Percentiles rank a stretch among this genome's conserved stretches.
Conservation (phyloP, 1,284 basidiomycete species). For the Xerocomus amazonicus region DNA sequence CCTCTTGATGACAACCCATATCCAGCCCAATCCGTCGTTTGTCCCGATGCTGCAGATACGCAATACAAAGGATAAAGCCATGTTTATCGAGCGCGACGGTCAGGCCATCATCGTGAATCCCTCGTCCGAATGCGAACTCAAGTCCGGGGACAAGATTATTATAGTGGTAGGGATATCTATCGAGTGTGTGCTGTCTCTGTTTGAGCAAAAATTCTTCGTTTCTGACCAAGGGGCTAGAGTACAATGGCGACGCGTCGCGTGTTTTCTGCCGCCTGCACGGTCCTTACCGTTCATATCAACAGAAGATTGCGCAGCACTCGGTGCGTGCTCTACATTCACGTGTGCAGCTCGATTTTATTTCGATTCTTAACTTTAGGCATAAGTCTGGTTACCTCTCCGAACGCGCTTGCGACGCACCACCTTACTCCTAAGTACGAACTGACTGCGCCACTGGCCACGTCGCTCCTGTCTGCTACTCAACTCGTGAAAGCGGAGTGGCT, state of each 20-base stretch:
- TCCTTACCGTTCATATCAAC: conserved; percentile 31
- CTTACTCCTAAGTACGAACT: conserved; percentile 48
- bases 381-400: conserved; percentile 44
- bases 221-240: conserved; percentile 36
- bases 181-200: conserved; percentile 36
- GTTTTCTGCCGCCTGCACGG: conserved; percentile 40
- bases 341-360: neutral
- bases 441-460: conserved; percentile 47
- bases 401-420: conserved; percentile 56
- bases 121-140: conserved; percentile 34
- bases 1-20: neutral
- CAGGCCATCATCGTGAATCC: conserved; percentile 30
- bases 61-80: conserved; percentile 45
- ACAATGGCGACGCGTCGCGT: conserved; percentile 51
- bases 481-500: conserved; percentile 67
- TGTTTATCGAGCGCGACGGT: conserved; percentile 37
- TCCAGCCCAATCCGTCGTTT: conserved; percentile 39
- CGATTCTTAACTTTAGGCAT: conserved; percentile 39
- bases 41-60: conserved; percentile 43
- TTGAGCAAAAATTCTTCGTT: neutral
- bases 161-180: conserved; percentile 44
- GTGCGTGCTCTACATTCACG: conserved; percentile 32
- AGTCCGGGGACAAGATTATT: conserved; percentile 49
- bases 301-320: conserved; percentile 52
- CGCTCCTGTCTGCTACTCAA: conserved; percentile 51